These are phyloP conservation scores for Aureobasidium sp. DNA, from an alignment of 2,329 filamentous ascomycete species.

Conservation along the genomic window DNA sequence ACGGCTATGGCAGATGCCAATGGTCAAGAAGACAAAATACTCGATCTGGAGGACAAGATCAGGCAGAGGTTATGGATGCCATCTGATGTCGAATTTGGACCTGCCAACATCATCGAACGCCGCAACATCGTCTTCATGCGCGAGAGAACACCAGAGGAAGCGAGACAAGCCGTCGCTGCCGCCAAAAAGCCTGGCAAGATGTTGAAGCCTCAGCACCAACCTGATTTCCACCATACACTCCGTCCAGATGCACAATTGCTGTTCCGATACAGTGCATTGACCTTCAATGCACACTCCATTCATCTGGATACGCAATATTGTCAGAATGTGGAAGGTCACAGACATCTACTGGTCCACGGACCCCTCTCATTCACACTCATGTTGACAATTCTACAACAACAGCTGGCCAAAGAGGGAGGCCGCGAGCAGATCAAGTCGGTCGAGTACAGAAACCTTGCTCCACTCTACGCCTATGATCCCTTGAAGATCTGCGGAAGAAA, in stretches of 20 bases:
- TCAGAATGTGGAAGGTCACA: conserved; percentile 62
- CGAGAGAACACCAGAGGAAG: conserved; percentile 34
- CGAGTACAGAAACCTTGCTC: conserved; percentile 72
- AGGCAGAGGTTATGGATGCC: conserved; percentile 36
- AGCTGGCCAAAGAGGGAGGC: conserved; percentile 33
- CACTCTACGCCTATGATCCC: conserved; percentile 65
- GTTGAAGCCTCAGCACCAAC: conserved; percentile 38
- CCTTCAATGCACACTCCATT: conserved; percentile 85
- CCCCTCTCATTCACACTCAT: conserved; percentile 73
- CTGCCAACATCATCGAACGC: conserved; percentile 46
- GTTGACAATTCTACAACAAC: conserved; percentile 56
- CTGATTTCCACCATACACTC: conserved; percentile 51
- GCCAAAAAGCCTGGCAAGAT: conserved; percentile 27
- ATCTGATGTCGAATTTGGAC: conserved; percentile 33
- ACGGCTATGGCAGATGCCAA: conserved; percentile 22
- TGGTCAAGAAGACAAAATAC: neutral
- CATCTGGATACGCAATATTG: conserved; percentile 72
- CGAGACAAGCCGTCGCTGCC: conserved; percentile 23
- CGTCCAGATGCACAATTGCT: conserved; percentile 63
- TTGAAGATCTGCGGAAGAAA: conserved; percentile 60
- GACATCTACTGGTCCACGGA: conserved; percentile 73
- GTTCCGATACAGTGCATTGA: conserved; percentile 84
- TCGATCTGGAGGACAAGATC: conserved; percentile 24
- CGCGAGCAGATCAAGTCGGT: conserved; percentile 45
- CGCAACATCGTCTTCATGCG: conserved; percentile 58